Evolutionary conservation across 225 moss, liverwort and hornwort species (phyloP).

Genomic region (Bryoerythrophyllum caledonicum): DNA sequence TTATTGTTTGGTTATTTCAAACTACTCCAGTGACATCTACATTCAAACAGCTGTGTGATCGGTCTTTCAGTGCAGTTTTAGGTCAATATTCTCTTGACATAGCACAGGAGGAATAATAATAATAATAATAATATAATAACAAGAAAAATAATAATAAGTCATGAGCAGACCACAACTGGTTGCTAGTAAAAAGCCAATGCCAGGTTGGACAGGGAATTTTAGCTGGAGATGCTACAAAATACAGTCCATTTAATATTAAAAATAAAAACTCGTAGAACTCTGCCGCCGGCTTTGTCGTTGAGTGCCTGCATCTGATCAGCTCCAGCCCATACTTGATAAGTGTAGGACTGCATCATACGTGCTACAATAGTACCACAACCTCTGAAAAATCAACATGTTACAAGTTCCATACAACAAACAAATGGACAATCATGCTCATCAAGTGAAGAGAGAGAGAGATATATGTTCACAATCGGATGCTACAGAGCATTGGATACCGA

Average conservation of each 20-base stretch:
- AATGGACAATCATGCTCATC: background rate
- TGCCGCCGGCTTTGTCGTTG: background rate
- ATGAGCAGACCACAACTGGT: no score
- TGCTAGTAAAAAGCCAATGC: no score
- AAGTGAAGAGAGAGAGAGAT: background rate
- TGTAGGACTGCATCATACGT: background rate
- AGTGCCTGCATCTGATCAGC: background rate
- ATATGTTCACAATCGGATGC: no score
- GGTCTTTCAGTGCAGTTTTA: background rate
- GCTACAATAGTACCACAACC: background rate
- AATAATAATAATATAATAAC: no score
- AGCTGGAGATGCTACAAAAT: no score
- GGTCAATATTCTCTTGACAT: background rate
- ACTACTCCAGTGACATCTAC: no score
- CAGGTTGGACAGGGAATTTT: background rate
- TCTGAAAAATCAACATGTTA: background rate
- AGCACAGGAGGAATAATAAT: no score
- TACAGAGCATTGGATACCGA: background rate
- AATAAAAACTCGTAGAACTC: no score
- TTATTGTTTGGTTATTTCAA: background rate
- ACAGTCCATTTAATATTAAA: no score
- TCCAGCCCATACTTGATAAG: background rate
- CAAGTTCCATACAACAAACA: background rate
- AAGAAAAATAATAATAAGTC: background rate
- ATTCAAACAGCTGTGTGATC: background rate